Conservation (phyloP, 306 rosid species). For the cucumber (Cucumis sativus) region DNA sequence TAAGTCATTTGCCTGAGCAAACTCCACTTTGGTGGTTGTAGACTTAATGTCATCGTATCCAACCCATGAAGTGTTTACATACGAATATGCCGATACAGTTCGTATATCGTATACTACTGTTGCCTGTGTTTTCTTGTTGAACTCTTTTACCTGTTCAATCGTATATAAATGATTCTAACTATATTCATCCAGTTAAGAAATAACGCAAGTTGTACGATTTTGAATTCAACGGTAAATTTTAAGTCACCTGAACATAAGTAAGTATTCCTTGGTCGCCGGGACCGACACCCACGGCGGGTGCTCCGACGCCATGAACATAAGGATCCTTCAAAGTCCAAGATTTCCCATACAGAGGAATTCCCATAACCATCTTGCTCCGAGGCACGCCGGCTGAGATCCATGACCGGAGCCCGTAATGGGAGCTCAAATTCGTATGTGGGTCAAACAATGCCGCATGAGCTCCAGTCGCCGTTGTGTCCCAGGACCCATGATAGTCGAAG, state of each 20-base stretch:
- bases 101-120: constrained; percentile 21
- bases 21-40: constrained; percentile 25
- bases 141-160: neutral
- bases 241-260: neutral
- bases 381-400: constrained; percentile 46
- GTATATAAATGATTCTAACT: neutral
- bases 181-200: too few relatives aligned
- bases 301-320: constrained; percentile 23
- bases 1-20: constrained; percentile 55
- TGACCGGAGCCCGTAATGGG: constrained; percentile 33
- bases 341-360: constrained; percentile 46
- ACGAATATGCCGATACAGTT: constrained; percentile 22
- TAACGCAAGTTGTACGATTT: too few relatives aligned
- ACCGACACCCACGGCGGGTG: constrained; percentile 31
- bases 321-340: constrained; percentile 46
- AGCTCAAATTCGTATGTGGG: constrained; percentile 28
- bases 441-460: constrained; percentile 30
- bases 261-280: constrained; percentile 34
- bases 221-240: too few relatives aligned
- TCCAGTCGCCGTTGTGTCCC: constrained; percentile 27
- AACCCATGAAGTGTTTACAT: constrained; percentile 31
- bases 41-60: constrained; percentile 38
- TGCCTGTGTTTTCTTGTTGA: neutral
- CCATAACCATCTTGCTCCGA: constrained; percentile 38
- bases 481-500: constrained; percentile 42